Conservation (phyloP, 2,329 filamentous ascomycete genomes). For the Fusarium odoratissimum region DNA sequence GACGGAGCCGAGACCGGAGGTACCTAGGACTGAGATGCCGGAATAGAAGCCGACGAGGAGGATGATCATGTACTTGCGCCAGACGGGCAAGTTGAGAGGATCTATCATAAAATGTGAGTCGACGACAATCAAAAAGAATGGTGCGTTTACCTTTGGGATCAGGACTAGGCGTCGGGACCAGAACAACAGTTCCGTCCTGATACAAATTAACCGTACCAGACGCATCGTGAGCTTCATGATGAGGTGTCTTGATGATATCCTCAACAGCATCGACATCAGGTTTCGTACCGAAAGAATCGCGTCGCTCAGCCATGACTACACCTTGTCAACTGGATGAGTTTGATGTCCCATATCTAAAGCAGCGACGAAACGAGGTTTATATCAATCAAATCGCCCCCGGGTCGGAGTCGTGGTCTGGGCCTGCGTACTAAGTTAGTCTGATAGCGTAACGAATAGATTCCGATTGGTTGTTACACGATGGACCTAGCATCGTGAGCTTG, state of each 20-base stretch:
- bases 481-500: not conserved
- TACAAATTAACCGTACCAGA: constrained; percentile 14
- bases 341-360: accelerated
- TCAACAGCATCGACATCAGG: constrained; percentile 7
- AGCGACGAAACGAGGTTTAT: not conserved
- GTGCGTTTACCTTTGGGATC: not conserved
- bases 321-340: not conserved
- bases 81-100: not conserved
- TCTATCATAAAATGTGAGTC: not conserved
- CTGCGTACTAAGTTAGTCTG: not conserved
- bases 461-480: not conserved
- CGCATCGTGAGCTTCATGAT: not conserved
- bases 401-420: not conserved
- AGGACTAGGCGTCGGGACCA: constrained; percentile 4
- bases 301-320: constrained; percentile 7
- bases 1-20: constrained; percentile 8
- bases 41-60: constrained; percentile 18
- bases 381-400: not conserved
- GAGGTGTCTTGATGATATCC: not conserved
- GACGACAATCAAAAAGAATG: accelerated
- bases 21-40: constrained; percentile 11
- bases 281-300: constrained; percentile 2
- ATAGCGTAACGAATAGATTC: not conserved
- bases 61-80: constrained; percentile 19
- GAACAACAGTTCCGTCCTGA: constrained; percentile 8